Evolutionary conservation across 2,329 filamentous ascomycete species (phyloP), one percentile per base, ranked within the genome.

Genomic region (Microsporum ferrugineum): DNA sequence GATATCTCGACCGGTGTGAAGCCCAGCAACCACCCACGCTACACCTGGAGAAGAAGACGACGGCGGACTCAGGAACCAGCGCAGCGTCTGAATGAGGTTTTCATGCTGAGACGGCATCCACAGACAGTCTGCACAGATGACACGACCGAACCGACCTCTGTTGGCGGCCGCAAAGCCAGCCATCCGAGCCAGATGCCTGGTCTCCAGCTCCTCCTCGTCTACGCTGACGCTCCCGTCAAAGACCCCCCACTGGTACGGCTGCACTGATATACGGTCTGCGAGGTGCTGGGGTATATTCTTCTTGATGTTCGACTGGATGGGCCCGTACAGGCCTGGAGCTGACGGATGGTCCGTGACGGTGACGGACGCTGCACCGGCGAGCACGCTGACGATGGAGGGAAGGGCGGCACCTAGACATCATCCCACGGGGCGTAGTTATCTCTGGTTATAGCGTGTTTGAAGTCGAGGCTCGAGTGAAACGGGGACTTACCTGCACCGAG

Each of bases 71-170:
- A 85, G 75, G 66, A 84, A 83, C 69, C 82, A 80, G 4, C 78
- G 69, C 76, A 85, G 80, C 1, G 81, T 83, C 12, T 70, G 72
- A 8, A 76, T 78, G 14, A 85, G 76, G 63, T 81, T 82, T 56
- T 76, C 74, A 66, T 86, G 83, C 71, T 85, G 78, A 27, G 71
- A 71, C 0, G 72, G 73, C 78, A 85, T 82, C 82, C 82, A 86
- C 62, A 81, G 77, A 71, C 82, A 85, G 66, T 85, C 83, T 58
- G 83, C 82, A 0, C 82, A 80, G 8, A 85, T 74, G 58, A 85
- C 79, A 23, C 80, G 78, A 1, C 77, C 79, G 67, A 79, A 85
- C 3, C 65, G 61, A 6, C 73, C 73, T 10, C 72, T 72, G 61
- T 73, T 65, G 3, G 64, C 57, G 1, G 63, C 57, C 0, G 75